A percentile compares a stretch with the other conserved stretches of the same genome.
These are phyloP conservation scores for Yarrowia sp. DNA, from an alignment of 805 yeast species.

Conservation along the genomic window DNA sequence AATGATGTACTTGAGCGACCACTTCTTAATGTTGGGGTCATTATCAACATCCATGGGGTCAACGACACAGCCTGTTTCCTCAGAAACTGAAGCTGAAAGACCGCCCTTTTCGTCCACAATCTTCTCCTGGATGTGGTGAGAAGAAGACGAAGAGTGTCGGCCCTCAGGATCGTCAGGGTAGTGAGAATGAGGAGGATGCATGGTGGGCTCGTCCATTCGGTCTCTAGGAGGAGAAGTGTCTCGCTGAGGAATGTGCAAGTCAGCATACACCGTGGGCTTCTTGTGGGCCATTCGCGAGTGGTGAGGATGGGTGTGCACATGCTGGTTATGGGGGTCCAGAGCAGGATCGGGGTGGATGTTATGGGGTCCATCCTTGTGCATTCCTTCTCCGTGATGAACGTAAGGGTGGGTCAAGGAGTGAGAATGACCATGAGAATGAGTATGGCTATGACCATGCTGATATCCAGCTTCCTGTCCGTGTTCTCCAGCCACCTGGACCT, in stretches of 20 bases:
- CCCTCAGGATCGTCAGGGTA: constrained; percentile 14
- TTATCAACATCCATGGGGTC: constrained; percentile 5
- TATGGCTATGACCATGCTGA: neutral
- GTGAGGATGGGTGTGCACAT: constrained; percentile 36
- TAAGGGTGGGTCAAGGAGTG: neutral
- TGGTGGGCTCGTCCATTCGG: constrained; percentile 27
- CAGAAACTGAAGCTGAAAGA: constrained; percentile 4
- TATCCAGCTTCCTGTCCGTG: constrained; percentile 10
- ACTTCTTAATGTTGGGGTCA: neutral
- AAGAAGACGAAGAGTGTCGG: neutral
- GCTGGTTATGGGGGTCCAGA: constrained; percentile 39
- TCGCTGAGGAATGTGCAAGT: constrained; percentile 29
- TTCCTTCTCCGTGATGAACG: constrained; percentile 15
- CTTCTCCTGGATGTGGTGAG: neutral
- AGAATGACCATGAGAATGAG: neutral
- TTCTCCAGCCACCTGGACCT: neutral
- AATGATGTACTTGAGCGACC: constrained; percentile 5
- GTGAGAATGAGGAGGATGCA: constrained; percentile 11
- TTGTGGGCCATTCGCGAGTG: constrained; percentile 36
- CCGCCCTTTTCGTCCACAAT: constrained; percentile 6
- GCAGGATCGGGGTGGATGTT: constrained; percentile 36
- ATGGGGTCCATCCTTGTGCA: constrained; percentile 10
- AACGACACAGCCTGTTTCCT: constrained; percentile 2
- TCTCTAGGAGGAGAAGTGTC: constrained; percentile 28
- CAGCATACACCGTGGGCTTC: constrained; percentile 31